Evolutionary conservation across 805 yeast species (phyloP), one percentile per base, ranked within the genome.

Genomic region (Kodamaea hsintzibuensis): DNA sequence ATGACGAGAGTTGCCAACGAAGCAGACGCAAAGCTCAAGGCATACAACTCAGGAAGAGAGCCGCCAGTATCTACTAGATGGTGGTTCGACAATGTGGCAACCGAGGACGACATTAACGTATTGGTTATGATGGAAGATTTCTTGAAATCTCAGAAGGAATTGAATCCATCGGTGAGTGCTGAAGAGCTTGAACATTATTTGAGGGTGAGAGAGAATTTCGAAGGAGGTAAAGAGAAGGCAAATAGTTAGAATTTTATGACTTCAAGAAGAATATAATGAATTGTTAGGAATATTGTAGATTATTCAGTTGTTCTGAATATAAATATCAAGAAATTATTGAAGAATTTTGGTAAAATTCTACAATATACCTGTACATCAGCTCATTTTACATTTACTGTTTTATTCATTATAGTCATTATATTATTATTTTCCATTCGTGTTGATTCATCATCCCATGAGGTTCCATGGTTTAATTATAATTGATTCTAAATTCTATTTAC

Each of bases 11-110:
- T 87, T 0, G 97, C 98, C 1, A 77, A 77, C 7, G 82, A 80
- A 37, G 91, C 88, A 13, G 98, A 95, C 63, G 62, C 58, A 1
- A 87, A 86, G 64, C 79, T 92, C 35, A 71, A 73, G 37, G 56
- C 61, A 25, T 83, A 77, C 60, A 91, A 89, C 64, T 56, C 60
- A 16, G 58, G 55, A 3, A 76, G 77, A 3, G 65, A 67, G 13
- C 77, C 76, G 2, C 71, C 72, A 6, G 79, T 89, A 0, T 82
- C 88, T 7, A 80, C 89, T 1, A 77, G 96, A 53, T 88, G 91
- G 82, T 93, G 98, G 97, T 91, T 95, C 68, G 97, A 91, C 60
- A 84, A 86, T 56, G 77, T 82, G 12, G 93, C 97, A 1, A 80
- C 81, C 0, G 73, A 77, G 2, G 81, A 79, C 1, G 98, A 93